Evolutionary conservation across 1,284 basidiomycete species (phyloP).

Genomic region (Pterulicium gracile): DNA sequence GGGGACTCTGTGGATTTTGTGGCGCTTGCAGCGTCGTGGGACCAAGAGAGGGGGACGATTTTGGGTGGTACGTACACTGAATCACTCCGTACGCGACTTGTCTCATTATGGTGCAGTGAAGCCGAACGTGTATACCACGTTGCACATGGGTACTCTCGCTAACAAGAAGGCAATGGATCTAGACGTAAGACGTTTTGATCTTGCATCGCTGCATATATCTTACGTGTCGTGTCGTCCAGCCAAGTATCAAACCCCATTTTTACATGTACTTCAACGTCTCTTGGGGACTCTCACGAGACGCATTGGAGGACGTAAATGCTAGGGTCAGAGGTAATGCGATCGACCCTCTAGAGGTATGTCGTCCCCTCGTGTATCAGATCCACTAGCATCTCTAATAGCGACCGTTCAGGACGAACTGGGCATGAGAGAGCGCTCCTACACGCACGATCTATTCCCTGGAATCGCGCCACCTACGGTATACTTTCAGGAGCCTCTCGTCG

Average conservation of each 20-base stretch:
- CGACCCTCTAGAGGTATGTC: conserved; percentile 24
- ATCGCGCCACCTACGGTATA: conserved; percentile 47
- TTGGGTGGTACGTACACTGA: conserved; percentile 45
- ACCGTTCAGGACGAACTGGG: conserved; percentile 7
- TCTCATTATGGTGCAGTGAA: conserved; percentile 35
- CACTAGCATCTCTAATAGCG: background rate
- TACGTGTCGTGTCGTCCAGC: conserved; percentile 18
- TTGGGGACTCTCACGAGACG: conserved; percentile 56
- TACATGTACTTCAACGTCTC: conserved; percentile 63
- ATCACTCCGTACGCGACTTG: background rate
- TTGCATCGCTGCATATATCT: background rate
- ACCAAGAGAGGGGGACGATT: conserved; percentile 64
- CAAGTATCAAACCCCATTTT: conserved; percentile 42
- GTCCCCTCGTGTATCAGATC: background rate
- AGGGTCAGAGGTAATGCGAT: conserved; percentile 42
- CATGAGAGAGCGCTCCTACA: conserved; percentile 33
- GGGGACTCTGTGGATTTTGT: conserved; percentile 76
- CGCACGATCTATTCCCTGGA: conserved; percentile 34
- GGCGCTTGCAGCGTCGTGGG: conserved; percentile 69
- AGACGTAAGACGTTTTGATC: conserved; percentile 23
- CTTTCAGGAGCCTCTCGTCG: conserved; percentile 53
- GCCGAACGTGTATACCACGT: conserved; percentile 65
- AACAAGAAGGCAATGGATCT: conserved; percentile 25
- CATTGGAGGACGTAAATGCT: conserved; percentile 64
- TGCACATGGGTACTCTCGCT: conserved; percentile 59